Percentiles rank a stretch among this genome's conserved stretches.
Conservation (phyloP, 495 filamentous ascomycete species). For the Aspergillus mulundensis region DNA sequence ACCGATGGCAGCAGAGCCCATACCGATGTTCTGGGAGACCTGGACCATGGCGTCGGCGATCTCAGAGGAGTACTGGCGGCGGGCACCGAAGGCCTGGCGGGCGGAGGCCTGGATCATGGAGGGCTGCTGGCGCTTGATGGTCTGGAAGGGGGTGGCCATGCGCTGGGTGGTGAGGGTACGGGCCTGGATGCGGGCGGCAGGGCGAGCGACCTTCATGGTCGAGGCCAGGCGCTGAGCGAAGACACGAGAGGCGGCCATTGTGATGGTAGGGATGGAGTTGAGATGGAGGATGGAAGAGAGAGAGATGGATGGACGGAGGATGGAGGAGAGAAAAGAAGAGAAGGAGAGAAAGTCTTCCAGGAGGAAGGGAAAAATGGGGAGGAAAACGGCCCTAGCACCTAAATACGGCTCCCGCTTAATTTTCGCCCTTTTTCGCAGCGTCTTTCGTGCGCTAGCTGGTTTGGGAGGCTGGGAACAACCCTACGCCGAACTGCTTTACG, state of each 20-base stretch:
- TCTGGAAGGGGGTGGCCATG: conserved; percentile 44
- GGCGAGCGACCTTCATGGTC: conserved; percentile 74
- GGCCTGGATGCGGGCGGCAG: conserved; percentile 57
- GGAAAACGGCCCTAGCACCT: conserved; percentile 37
- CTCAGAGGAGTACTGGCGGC: conserved; percentile 75
- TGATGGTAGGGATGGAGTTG: conserved; percentile 38
- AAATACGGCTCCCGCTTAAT: conserved; percentile 45
- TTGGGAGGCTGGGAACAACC: conserved; percentile 28
- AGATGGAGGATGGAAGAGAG: conserved; percentile 26
- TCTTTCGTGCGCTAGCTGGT: conserved; percentile 29
- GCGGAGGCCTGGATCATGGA: conserved; percentile 58
- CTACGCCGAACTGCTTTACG: conserved; percentile 20
- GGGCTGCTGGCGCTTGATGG: conserved; percentile 65
- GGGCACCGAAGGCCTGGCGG: conserved; percentile 59
- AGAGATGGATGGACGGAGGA: conserved; percentile 8
- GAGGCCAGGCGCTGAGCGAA: conserved; percentile 68
- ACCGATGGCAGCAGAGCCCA: conserved; percentile 83
- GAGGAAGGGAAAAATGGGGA: conserved; percentile 37
- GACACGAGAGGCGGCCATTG: conserved; percentile 71
- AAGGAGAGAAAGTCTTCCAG: conserved; percentile 9
- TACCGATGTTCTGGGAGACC: conserved; percentile 83
- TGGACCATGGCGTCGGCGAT: conserved; percentile 80
- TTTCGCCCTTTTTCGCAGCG: conserved; percentile 41
- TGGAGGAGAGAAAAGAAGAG: background rate
- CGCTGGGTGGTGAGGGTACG: conserved; percentile 57